phyloP scores from a whole-genome alignment of 148 eudicot genomes.

The Beta vulgaris region DNA sequence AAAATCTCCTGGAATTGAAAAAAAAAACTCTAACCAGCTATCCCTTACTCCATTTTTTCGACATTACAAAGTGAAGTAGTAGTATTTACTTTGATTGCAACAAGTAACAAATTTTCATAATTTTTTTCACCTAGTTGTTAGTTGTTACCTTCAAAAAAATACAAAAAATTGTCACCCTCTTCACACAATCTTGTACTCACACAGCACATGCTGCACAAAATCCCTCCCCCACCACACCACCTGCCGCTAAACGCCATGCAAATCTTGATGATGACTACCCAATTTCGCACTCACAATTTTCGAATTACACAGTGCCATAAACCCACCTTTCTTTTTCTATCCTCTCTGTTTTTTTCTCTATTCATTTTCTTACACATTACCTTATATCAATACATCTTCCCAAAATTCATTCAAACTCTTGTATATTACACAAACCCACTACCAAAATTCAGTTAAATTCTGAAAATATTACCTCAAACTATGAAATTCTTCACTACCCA shows the following conservation, averaged over 20 bases:
- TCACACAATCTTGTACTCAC: neutral
- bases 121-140: no score
- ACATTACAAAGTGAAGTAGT: no score
- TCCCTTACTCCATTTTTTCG: no score
- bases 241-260: conserved; percentile 37
- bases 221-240: conserved; percentile 24
- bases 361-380: neutral
- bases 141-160: neutral
- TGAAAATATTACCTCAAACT: neutral
- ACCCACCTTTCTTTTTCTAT: neutral
- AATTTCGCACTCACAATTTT: conserved; percentile 11
- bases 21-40: no score
- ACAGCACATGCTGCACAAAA: neutral
- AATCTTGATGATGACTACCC: conserved; percentile 7
- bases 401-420: no score
- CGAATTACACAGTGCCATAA: neutral
- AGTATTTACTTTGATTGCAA: no score
- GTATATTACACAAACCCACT: neutral
- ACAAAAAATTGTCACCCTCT: neutral
- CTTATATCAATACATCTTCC: neutral
- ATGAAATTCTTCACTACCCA: conserved; percentile 2
- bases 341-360: neutral
- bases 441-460: neutral
- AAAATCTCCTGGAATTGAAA: no score
- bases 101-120: no score